Conservation (phyloP, 495 filamentous ascomycete genomes). For the Cudoniella acicularis region DNA sequence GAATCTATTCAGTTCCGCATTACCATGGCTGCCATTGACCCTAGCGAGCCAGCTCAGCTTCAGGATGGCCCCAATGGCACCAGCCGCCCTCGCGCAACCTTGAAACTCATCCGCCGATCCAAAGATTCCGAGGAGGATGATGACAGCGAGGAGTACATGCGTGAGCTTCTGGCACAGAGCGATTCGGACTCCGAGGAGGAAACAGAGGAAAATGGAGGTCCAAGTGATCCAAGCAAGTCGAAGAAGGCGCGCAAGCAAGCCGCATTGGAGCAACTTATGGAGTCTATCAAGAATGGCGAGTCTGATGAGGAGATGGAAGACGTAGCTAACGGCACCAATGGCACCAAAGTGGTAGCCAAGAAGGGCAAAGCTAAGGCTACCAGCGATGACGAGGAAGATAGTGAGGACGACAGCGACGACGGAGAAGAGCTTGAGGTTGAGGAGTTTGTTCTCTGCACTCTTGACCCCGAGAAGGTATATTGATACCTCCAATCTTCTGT, state of each 20-base stretch:
- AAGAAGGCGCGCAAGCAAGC: slow-evolving; percentile 76
- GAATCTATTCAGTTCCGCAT: slow-evolving; percentile 71
- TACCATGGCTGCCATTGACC: slow-evolving; percentile 98
- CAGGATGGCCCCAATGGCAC: slow-evolving; percentile 42
- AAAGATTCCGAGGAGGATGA: slow-evolving; percentile 54
- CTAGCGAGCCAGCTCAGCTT: slow-evolving; percentile 66
- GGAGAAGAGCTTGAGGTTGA: slow-evolving; percentile 69
- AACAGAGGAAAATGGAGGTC: slow-evolving; percentile 78
- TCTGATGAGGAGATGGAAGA: slow-evolving; percentile 63
- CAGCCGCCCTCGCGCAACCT: slow-evolving; percentile 68
- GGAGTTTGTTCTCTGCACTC: slow-evolving; percentile 88
- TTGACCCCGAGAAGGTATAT: slow-evolving; percentile 64
- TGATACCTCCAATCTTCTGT: background rate
- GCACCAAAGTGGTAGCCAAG: slow-evolving; percentile 45
- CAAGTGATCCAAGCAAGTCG: slow-evolving; percentile 82
- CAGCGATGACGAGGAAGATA: slow-evolving; percentile 55
- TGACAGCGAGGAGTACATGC: slow-evolving; percentile 52
- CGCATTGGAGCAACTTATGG: slow-evolving; percentile 66
- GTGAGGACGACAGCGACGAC: slow-evolving; percentile 56
- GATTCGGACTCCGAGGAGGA: slow-evolving; percentile 48
- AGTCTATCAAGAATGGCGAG: slow-evolving; percentile 57
- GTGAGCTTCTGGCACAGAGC: slow-evolving; percentile 43
- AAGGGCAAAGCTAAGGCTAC: slow-evolving; percentile 81
- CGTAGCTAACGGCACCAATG: slow-evolving; percentile 41
- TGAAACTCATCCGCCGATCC: slow-evolving; percentile 77